phyloP scores from a whole-genome alignment of 495 filamentous ascomycete genomes.

The Pseudoneurospora amorphoporcata region DNA sequence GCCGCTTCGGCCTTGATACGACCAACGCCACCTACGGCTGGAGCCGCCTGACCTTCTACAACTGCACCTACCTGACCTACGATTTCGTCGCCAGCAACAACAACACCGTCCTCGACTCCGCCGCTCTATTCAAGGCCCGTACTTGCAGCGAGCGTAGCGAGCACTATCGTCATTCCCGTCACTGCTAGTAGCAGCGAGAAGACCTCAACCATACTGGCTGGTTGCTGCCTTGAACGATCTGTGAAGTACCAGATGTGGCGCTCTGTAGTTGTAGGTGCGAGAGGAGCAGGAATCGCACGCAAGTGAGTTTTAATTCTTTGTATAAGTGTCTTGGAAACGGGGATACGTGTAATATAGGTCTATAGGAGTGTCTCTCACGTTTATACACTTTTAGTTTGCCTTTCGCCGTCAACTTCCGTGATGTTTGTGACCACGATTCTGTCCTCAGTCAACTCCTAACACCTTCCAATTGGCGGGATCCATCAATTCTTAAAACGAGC shows the following conservation, averaged over 20 bases:
- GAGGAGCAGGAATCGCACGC: too few species aligned
- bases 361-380: too few species aligned
- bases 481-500: background rate
- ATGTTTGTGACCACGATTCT: background rate
- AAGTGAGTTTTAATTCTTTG: too few species aligned
- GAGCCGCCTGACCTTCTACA: constrained; percentile 23
- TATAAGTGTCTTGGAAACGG: too few species aligned
- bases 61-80: constrained; percentile 24
- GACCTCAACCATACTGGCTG: too few species aligned
- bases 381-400: too few species aligned
- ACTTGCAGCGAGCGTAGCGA: background rate
- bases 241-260: too few species aligned
- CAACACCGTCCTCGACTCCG: constrained; percentile 21
- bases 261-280: too few species aligned
- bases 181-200: too few species aligned
- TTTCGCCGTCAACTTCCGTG: background rate
- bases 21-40: constrained; percentile 18
- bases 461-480: background rate
- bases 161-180: background rate
- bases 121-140: constrained; percentile 20
- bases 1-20: constrained; percentile 3
- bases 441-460: background rate
- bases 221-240: too few species aligned
- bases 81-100: constrained; percentile 25
- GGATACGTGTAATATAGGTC: too few species aligned